Evolutionary conservation across 768 basidiomycete genomes (phyloP).

Genomic region (Tylopilus subfusipes): DNA sequence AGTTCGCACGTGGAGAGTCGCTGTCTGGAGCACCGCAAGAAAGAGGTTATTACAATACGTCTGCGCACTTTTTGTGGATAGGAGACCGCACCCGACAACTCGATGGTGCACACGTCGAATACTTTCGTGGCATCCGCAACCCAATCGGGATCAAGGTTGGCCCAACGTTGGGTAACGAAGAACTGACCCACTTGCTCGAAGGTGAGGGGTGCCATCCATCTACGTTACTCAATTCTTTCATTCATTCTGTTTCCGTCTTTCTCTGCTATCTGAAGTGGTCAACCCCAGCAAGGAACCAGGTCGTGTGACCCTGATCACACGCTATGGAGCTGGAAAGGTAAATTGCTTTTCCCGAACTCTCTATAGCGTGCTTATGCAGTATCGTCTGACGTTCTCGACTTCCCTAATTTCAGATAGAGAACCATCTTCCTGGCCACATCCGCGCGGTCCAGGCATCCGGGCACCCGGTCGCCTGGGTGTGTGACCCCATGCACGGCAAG

Average conservation of each 20-base stretch:
- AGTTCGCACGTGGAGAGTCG: constrained; percentile 42
- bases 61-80: constrained; percentile 95
- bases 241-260: background rate
- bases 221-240: background rate
- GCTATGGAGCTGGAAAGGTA: constrained; percentile 90
- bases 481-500: constrained; percentile 99
- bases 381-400: background rate
- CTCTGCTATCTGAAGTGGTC: constrained; percentile 51
- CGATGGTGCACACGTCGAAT: constrained; percentile 92
- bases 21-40: constrained; percentile 8
- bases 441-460: constrained; percentile 69
- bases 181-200: constrained; percentile 72
- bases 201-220: constrained; percentile 43
- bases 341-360: background rate
- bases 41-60: constrained; percentile 77
- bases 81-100: constrained; percentile 94
- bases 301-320: constrained; percentile 84
- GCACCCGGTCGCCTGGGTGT: constrained; percentile 91
- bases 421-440: constrained; percentile 78
- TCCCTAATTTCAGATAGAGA: constrained; percentile 54
- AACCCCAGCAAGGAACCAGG: constrained; percentile 84
- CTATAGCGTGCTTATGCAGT: background rate
- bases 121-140: constrained; percentile 88
- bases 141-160: constrained; percentile 97
- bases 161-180: constrained; percentile 75